Conservation (phyloP, 139 green algal species). For the Chlamydomonas asymmetrica region DNA sequence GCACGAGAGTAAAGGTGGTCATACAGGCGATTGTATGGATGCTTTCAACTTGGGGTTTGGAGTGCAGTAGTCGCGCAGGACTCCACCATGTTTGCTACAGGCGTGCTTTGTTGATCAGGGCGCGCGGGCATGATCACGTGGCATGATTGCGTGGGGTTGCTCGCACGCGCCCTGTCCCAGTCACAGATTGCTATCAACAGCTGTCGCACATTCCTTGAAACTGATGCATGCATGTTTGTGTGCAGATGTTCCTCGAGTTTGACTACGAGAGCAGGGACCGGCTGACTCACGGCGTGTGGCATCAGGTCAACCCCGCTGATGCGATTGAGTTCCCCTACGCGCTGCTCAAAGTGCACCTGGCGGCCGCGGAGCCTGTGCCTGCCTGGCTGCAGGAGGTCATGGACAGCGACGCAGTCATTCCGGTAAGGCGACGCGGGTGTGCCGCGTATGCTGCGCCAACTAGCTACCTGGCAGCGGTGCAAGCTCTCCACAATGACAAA, state of each 20-base stretch:
- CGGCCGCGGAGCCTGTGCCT: not conserved
- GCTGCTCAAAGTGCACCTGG: constrained; percentile 34
- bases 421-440: too few relatives aligned
- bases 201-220: not conserved
- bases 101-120: too few relatives aligned
- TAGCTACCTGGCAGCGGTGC: too few relatives aligned
- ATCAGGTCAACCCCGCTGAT: constrained; percentile 31
- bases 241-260: constrained; percentile 15
- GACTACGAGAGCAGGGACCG: constrained; percentile 24
- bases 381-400: constrained; percentile 34
- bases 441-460: too few relatives aligned
- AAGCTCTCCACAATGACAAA: too few relatives aligned
- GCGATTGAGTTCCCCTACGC: constrained; percentile 51
- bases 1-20: constrained; percentile 23
- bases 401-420: too few relatives aligned
- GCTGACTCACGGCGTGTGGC: constrained; percentile 41
- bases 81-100: too few relatives aligned
- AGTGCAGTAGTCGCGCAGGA: too few relatives aligned
- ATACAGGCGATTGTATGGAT: not conserved
- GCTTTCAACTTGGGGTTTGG: not conserved
- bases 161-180: not conserved
- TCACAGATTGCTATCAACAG: too few relatives aligned
- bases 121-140: too few relatives aligned
- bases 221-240: not conserved
- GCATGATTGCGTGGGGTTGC: not conserved